Percentiles rank a stretch among this genome's conserved stretches.
These are phyloP conservation scores for Zygoascus hellenicus DNA, from an alignment of 1,139 yeast species.

Conservation along the genomic window DNA sequence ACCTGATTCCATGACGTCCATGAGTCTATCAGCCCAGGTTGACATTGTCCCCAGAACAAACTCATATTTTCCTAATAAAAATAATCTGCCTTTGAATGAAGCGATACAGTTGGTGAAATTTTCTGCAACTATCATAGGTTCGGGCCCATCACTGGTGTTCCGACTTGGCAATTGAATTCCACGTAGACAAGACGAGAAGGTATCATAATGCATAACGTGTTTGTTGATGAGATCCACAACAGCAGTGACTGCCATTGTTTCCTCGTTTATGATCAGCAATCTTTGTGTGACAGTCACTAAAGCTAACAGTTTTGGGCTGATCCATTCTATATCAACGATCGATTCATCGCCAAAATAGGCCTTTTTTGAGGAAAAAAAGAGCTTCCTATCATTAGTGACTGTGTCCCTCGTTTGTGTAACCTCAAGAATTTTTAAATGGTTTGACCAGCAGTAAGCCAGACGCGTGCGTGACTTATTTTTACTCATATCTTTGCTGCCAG, in stretches of 20 bases:
- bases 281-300: slow-evolving; percentile 47
- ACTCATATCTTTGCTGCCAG: slow-evolving; percentile 29
- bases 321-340: slow-evolving; percentile 57
- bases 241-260: slow-evolving; percentile 36
- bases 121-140: slow-evolving; percentile 31
- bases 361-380: slow-evolving; percentile 43
- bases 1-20: slow-evolving; percentile 44
- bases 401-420: slow-evolving; percentile 42
- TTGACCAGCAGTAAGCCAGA: slow-evolving; percentile 65
- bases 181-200: slow-evolving; percentile 29
- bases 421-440: slow-evolving; percentile 51
- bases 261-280: slow-evolving; percentile 40
- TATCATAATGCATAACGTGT: slow-evolving; percentile 41
- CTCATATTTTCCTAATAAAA: slow-evolving; percentile 46
- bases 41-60: slow-evolving; percentile 52
- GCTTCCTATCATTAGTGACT: slow-evolving; percentile 28
- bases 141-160: slow-evolving; percentile 12
- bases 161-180: slow-evolving; percentile 22
- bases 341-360: slow-evolving; percentile 44
- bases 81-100: slow-evolving; percentile 42
- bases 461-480: slow-evolving; percentile 35
- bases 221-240: slow-evolving; percentile 43
- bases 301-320: slow-evolving; percentile 40
- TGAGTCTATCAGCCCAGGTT: slow-evolving; percentile 69
- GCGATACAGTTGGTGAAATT: slow-evolving; percentile 36